Evolutionary conservation across 495 filamentous ascomycete genomes (phyloP).

Genomic region (Aspergillus kassunensis): DNA sequence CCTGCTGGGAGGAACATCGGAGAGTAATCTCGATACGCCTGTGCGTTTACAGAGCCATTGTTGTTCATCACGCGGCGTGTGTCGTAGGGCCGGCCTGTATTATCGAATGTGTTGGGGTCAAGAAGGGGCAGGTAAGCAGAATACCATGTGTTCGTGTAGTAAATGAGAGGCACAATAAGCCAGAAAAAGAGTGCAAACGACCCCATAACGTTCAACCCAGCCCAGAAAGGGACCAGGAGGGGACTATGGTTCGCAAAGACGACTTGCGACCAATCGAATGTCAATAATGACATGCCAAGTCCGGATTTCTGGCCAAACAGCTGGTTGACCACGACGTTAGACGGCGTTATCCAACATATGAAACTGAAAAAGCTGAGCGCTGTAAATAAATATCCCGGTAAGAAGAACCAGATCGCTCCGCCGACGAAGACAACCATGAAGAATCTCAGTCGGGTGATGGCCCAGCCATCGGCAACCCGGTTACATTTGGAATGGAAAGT

Average conservation of each 20-base stretch:
- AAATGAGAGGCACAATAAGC: slow-evolving; percentile 74
- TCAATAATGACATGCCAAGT: slow-evolving; percentile 76
- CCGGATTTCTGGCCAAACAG: slow-evolving; percentile 64
- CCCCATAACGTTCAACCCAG: slow-evolving; percentile 81
- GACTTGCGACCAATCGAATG: slow-evolving; percentile 92
- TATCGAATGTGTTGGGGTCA: slow-evolving; percentile 46
- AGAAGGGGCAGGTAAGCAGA: slow-evolving; percentile 46
- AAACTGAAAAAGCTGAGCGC: slow-evolving; percentile 88
- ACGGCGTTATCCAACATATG: slow-evolving; percentile 84
- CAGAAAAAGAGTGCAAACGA: slow-evolving; percentile 86
- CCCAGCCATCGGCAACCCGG: slow-evolving; percentile 77
- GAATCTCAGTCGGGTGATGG: slow-evolving; percentile 74
- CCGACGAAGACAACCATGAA: slow-evolving; percentile 67
- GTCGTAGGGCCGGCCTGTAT: slow-evolving; percentile 40
- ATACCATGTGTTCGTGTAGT: slow-evolving; percentile 68
- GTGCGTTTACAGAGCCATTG: slow-evolving; percentile 36
- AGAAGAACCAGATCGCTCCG: slow-evolving; percentile 73
- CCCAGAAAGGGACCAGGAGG: slow-evolving; percentile 86
- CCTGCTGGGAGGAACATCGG: slow-evolving; percentile 46
- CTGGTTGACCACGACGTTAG: slow-evolving; percentile 65
- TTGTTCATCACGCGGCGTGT: slow-evolving; percentile 39
- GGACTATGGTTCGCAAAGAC: slow-evolving; percentile 83
- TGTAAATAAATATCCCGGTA: slow-evolving; percentile 80
- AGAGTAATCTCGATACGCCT: slow-evolving; percentile 42
- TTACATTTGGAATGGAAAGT: slow-evolving; percentile 84